Conservation (phyloP, 306 rosid genomes). For the Argentina anserina region DNA sequence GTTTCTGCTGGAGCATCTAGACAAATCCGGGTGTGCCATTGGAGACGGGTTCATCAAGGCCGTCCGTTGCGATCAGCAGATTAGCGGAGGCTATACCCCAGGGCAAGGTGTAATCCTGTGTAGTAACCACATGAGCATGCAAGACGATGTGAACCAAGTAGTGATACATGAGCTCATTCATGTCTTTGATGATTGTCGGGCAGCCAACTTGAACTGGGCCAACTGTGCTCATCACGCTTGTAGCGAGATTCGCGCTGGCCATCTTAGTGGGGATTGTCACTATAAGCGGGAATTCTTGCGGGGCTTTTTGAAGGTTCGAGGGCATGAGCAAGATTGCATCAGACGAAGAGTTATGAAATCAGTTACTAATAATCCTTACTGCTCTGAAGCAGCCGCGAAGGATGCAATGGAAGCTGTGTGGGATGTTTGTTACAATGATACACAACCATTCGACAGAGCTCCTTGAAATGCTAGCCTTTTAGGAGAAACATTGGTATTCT, state of each 20-base stretch:
- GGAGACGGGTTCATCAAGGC: conserved; percentile 60
- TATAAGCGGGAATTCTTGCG: conserved; percentile 72
- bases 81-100: conserved; percentile 55
- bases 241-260: conserved; percentile 86
- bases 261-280: conserved; percentile 93
- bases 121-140: conserved; percentile 45
- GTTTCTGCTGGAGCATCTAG: conserved; percentile 59
- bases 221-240: conserved; percentile 94
- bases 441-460: conserved; percentile 73
- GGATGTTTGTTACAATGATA: conserved; percentile 75
- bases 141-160: conserved; percentile 78
- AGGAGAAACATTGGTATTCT: conserved; percentile 21
- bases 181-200: conserved; percentile 78
- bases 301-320: conserved; percentile 53
- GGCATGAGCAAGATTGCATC: conserved; percentile 83
- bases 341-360: conserved; percentile 81
- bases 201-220: conserved; percentile 73
- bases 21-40: conserved; percentile 66
- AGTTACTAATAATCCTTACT: conserved; percentile 45
- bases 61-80: conserved; percentile 35
- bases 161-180: conserved; percentile 84
- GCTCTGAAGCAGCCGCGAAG: conserved; percentile 57
- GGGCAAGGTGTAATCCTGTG: conserved; percentile 89
- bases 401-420: conserved; percentile 88
- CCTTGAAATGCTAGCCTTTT: conserved; percentile 36